Evolutionary conservation across 805 yeast species (phyloP).

Genomic region (Metschnikowia proteae): DNA sequence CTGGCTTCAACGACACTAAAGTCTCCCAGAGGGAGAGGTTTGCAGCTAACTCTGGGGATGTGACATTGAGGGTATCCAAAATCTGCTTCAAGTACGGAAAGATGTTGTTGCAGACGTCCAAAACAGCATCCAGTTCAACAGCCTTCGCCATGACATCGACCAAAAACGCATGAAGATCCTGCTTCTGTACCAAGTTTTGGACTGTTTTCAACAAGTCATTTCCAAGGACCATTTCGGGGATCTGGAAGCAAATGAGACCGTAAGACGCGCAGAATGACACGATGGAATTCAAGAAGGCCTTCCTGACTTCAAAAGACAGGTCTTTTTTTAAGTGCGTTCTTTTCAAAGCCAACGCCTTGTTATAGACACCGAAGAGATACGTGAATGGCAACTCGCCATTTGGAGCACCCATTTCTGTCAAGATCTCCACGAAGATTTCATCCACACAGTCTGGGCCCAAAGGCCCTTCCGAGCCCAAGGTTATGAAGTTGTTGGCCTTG

Average conservation of each 20-base stretch:
- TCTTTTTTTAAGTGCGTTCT: conserved; percentile 43
- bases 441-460: conserved; percentile 41
- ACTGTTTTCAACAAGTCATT: conserved; percentile 32
- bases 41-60: conserved; percentile 49
- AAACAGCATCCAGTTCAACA: conserved; percentile 59
- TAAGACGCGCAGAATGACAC: conserved; percentile 53
- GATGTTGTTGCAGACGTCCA: conserved; percentile 56
- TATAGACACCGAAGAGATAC: conserved; percentile 48
- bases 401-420: conserved; percentile 53
- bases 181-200: conserved; percentile 22
- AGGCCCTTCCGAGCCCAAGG: conserved; percentile 19
- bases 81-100: conserved; percentile 42
- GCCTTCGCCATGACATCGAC: conserved; percentile 55
- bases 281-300: conserved; percentile 44
- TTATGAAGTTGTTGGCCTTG: conserved; percentile 21
- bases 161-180: conserved; percentile 35
- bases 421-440: conserved; percentile 49
- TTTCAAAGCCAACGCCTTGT: conserved; percentile 36
- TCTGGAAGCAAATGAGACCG: conserved; percentile 65
- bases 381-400: conserved; percentile 36
- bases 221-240: conserved; percentile 57
- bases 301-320: conserved; percentile 32
- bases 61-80: conserved; percentile 40
- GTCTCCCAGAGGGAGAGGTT: conserved; percentile 55
- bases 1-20: conserved; percentile 55